phyloP scores from a whole-genome alignment of 495 filamentous ascomycete species.

The Acidomyces sp. region DNA sequence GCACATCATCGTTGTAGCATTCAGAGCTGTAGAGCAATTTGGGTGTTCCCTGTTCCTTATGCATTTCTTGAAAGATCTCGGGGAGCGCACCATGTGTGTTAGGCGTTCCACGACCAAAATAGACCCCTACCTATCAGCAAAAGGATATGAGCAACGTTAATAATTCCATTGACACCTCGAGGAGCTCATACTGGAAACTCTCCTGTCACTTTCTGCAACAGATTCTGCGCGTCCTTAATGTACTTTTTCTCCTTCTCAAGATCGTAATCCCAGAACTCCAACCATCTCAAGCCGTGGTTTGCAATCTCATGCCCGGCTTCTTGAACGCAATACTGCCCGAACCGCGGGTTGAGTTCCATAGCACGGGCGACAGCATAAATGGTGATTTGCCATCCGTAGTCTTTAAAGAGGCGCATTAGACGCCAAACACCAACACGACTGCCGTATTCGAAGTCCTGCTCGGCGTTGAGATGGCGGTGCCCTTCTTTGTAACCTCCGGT shows the following conservation, averaged over 20 bases:
- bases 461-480: conserved; percentile 22
- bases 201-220: conserved; percentile 22
- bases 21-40: conserved; percentile 22
- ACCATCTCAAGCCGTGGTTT: conserved; percentile 24
- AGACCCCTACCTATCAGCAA: conserved; percentile 25
- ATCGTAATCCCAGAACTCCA: conserved; percentile 25
- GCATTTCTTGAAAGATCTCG: conserved; percentile 21
- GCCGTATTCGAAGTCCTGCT: conserved; percentile 28
- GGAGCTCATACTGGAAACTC: too few species aligned
- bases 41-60: conserved; percentile 11
- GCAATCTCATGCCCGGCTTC: conserved; percentile 26
- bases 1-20: conserved; percentile 27
- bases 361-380: conserved; percentile 24
- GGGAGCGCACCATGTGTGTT: conserved; percentile 22
- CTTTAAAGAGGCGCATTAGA: conserved; percentile 24
- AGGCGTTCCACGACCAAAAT: conserved; percentile 25
- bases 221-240: conserved; percentile 22
- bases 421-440: conserved; percentile 23
- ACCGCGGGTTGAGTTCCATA: conserved; percentile 23
- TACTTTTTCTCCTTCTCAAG: conserved; percentile 24
- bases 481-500: conserved; percentile 21
- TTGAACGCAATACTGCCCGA: conserved; percentile 22
- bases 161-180: too few species aligned
- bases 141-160: too few species aligned
- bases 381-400: conserved; percentile 26